Evolutionary conservation across 139 green algal genomes (phyloP).

Genomic region (Chlamydomonas urium): DNA sequence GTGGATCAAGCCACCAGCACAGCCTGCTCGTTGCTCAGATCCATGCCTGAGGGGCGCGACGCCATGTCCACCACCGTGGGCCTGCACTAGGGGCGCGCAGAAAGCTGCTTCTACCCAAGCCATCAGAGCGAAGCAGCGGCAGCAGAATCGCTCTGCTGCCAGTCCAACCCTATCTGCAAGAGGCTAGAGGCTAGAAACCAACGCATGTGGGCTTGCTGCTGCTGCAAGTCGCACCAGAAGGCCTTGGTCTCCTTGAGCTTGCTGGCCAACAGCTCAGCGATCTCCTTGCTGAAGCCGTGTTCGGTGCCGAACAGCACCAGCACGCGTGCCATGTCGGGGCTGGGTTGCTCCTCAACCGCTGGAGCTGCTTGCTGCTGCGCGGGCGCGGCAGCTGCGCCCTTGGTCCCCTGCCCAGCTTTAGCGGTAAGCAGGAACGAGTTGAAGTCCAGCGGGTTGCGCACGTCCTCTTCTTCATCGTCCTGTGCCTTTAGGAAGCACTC

Average conservation of each 20-base stretch:
- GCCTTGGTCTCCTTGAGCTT: constrained; percentile 26
- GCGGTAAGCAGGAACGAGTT: constrained; percentile 25
- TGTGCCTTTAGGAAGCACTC: constrained; percentile 21
- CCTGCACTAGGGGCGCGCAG: constrained; percentile 46
- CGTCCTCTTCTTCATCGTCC: constrained; percentile 21
- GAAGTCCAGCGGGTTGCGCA: constrained; percentile 32
- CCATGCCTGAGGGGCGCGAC: constrained; percentile 56
- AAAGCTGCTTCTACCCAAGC: too few species aligned
- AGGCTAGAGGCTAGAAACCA: too few species aligned
- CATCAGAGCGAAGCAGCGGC: too few species aligned
- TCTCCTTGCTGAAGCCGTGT: constrained; percentile 82
- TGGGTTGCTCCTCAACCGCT: not conserved
- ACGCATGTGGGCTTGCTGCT: too few species aligned
- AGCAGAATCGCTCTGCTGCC: too few species aligned
- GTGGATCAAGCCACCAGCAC: constrained; percentile 78
- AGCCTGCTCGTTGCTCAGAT: constrained; percentile 54
- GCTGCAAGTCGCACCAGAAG: constrained; percentile 41
- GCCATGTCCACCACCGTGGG: constrained; percentile 73
- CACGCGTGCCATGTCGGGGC: constrained; percentile 42
- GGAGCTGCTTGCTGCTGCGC: not conserved
- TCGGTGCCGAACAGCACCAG: constrained; percentile 82
- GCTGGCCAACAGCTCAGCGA: constrained; percentile 69
- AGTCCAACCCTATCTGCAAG: too few species aligned
- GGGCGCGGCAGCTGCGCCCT: not conserved
- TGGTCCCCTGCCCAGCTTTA: not conserved